Evolutionary conservation across 352 stramenopile species (phyloP).

Genomic region (Phytopythium boreale): DNA sequence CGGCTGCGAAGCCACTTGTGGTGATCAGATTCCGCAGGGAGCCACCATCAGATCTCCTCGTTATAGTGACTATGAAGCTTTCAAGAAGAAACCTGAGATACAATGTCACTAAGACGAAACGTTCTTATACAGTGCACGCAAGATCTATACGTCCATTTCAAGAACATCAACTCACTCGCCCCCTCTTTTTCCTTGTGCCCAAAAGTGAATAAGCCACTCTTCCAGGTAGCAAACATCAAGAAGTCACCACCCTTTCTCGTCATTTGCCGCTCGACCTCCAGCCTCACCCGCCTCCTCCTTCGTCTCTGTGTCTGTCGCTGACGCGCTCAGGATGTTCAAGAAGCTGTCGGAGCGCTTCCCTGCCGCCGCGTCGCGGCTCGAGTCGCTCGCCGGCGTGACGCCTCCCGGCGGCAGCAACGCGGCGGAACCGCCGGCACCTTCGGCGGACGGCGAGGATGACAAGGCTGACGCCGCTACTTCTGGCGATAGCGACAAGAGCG

Average conservation of each 20-base stretch:
- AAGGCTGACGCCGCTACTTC: constrained; percentile 8
- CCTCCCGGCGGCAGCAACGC: constrained; percentile 7
- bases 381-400: constrained; percentile 45
- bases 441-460: constrained; percentile 10
- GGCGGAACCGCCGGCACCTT: constrained; percentile 19
- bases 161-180: too few relatives aligned
- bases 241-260: background rate
- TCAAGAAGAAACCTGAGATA: background rate
- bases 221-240: background rate
- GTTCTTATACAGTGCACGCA: background rate
- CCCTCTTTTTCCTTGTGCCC: background rate
- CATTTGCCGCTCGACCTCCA: background rate
- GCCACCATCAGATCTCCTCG: background rate
- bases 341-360: constrained; percentile 76
- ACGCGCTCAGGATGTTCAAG: constrained; percentile 56
- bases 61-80: background rate
- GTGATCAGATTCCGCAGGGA: background rate
- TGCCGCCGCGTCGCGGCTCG: constrained; percentile 58
- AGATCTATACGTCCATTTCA: constrained; percentile 9
- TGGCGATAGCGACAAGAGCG: background rate
- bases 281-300: background rate
- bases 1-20: constrained; percentile 2
- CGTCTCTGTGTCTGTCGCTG: background rate
- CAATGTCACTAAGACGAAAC: background rate
- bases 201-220: background rate